phyloP scores from a whole-genome alignment of 2,329 filamentous ascomycete genomes.

The Coleophoma eucalyptorum region DNA sequence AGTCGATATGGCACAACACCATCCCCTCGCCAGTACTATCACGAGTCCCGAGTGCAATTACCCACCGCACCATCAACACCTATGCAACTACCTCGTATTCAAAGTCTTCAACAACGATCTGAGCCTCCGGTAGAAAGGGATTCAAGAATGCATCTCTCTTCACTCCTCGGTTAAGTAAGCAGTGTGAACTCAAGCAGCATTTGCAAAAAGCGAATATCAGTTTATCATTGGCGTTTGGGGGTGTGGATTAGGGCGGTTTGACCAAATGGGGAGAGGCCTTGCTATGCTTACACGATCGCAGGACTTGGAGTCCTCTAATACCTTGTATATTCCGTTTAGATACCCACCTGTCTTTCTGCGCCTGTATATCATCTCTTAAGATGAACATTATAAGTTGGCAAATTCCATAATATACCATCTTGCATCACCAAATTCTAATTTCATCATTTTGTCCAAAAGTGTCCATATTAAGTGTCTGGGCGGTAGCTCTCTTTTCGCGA shows the following conservation, averaged over 20 bases:
- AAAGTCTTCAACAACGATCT: constrained; percentile 6
- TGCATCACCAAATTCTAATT: too few relatives aligned
- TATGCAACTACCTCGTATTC: constrained; percentile 24
- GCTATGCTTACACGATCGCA: not conserved
- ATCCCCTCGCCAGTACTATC: constrained; percentile 15
- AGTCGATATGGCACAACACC: constrained; percentile 3
- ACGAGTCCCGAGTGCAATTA: constrained; percentile 13
- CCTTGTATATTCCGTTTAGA: not conserved
- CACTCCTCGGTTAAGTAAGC: constrained; percentile 16
- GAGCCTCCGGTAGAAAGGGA: constrained; percentile 18
- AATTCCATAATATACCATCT: too few relatives aligned
- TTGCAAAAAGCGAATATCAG: not conserved
- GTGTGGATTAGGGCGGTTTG: too few relatives aligned
- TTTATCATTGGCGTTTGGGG: not conserved
- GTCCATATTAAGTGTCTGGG: too few relatives aligned
- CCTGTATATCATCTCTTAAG: too few relatives aligned
- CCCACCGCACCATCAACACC: constrained; percentile 25
- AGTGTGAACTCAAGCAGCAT: not conserved
- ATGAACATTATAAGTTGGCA: too few relatives aligned
- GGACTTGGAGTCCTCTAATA: not conserved
- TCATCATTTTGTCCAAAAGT: too few relatives aligned
- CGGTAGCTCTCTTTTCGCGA: too few relatives aligned
- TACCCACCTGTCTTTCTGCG: not conserved
- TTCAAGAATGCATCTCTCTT: constrained; percentile 27
- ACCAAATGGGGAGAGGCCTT: not conserved